These are phyloP conservation scores for Verticillium albo-atrum DNA, from an alignment of 2,329 filamentous ascomycete species.

Conservation along the genomic window DNA sequence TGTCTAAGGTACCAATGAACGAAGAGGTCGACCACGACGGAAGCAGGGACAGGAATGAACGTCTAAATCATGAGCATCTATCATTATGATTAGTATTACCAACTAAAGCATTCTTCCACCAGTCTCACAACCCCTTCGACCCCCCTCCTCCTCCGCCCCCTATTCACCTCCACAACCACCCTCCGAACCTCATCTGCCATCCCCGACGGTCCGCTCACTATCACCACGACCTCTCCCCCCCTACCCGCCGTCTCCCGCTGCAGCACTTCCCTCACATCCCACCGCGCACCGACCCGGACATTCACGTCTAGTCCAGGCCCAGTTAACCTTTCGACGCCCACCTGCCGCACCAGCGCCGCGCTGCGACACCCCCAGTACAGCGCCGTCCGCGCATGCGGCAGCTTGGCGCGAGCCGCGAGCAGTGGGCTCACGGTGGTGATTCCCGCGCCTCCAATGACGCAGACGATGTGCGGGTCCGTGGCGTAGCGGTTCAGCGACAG, in stretches of 20 bases:
- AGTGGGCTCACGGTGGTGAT: constrained; percentile 3
- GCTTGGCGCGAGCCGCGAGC: background rate
- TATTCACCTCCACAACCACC: constrained; percentile 7
- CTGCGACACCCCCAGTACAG: constrained; percentile 3
- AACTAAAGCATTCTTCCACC: constrained; percentile 1
- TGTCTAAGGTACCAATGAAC: no score
- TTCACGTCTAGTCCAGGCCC: background rate
- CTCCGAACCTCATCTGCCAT: constrained; percentile 14
- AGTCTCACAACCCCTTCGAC: background rate
- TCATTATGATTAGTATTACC: background rate
- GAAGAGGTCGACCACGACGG: no score
- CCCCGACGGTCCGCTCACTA: constrained; percentile 11
- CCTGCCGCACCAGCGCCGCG: constrained; percentile 5
- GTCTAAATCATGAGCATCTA: no score
- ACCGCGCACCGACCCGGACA: constrained; percentile 2
- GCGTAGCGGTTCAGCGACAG: background rate
- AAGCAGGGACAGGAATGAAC: no score
- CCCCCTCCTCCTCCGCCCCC: background rate
- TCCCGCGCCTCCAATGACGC: background rate
- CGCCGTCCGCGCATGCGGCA: background rate
- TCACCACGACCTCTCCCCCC: constrained; percentile 4
- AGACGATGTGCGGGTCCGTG: background rate
- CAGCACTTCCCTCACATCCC: constrained; percentile 4
- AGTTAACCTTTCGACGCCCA: background rate
- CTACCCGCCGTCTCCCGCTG: background rate